Evolutionary conservation across 2,329 filamentous ascomycete species (phyloP).

Genomic region (Ophiocordyceps robertsii): DNA sequence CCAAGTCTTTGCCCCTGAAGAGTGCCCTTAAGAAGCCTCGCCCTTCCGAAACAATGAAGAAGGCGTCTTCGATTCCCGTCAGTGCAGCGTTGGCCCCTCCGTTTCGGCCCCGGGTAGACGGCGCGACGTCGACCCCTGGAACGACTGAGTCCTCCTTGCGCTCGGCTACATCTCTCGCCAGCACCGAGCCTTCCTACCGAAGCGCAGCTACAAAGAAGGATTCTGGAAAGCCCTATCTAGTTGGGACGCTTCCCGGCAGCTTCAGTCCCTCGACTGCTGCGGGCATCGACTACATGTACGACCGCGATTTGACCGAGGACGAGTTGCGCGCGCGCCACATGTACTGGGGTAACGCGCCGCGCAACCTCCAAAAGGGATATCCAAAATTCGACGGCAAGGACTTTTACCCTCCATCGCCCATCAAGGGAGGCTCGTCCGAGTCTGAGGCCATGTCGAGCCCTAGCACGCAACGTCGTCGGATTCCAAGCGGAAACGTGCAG

Average conservation of each 20-base stretch:
- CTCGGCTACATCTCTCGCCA: not conserved
- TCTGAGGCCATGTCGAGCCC: conserved; percentile 1
- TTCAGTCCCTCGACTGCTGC: conserved; percentile 25
- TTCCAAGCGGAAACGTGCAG: conserved; percentile 1
- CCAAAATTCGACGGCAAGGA: conserved; percentile 54
- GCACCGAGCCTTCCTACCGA: conserved; percentile 1
- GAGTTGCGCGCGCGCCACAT: conserved; percentile 44
- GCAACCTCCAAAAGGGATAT: conserved; percentile 34
- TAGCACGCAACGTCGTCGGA: not conserved
- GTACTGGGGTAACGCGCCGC: conserved; percentile 46
- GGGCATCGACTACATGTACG: conserved; percentile 38
- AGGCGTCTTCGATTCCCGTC: conserved; percentile 25
- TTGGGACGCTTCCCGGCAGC: conserved; percentile 35
- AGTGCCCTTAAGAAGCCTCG: conserved; percentile 6
- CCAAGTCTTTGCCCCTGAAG: conserved; percentile 12
- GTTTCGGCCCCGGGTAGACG: conserved; percentile 28
- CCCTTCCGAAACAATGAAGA: conserved; percentile 14
- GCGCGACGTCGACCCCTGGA: conserved; percentile 5
- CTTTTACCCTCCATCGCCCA: conserved; percentile 45
- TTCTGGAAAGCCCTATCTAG: conserved; percentile 34
- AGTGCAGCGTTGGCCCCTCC: conserved; percentile 34
- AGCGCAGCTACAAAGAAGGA: conserved; percentile 5
- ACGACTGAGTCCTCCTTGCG: conserved; percentile 3
- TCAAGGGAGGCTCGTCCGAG: conserved; percentile 1
- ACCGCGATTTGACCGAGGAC: conserved; percentile 41